Base-by-base conservation (phyloP, 2,329 filamentous ascomycete genomes). In the Rhexocercosporidium sp. region DNA sequence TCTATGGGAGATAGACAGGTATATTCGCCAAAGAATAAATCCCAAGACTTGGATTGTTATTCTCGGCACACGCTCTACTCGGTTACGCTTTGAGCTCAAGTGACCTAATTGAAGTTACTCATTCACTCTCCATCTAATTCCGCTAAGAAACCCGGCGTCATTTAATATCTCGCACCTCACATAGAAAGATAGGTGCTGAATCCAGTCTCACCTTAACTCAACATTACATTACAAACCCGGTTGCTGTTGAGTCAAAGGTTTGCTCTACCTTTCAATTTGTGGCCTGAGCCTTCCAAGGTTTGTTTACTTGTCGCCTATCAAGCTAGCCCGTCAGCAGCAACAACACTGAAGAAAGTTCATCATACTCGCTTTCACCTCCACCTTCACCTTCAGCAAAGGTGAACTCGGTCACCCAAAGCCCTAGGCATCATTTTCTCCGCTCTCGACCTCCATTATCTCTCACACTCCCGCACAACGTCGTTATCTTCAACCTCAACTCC, bases 251-350 rank as follows among this genome's bases (percentile, higher is more conserved):
- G 5, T 53, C 49, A 9, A 53, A n/a, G 14, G 1, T 12, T 53
- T 27, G 18, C 8, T 53, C 18, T 1, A 29, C 25, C 18, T 9
- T 31, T 16, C n/a, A 7, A 16, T 8, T n/a, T 6, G 1, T n/a
- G 4, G 27, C 49, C 2, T 53, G 16, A 12, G 3, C 16, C 49
- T 31, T 51, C 25, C 34, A 3, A 25, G 54, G 54, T 39, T 39
- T 57, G 54, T 57, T 57, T 57, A 57, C 54, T 53, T 53, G 49
- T 53, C 49, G 27, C 49, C 25, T 31, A 53, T 3, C 49, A 31
- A 31, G 49, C 49, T 31, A 27, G 25, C 49, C 2, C n/a, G 14
- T 49, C 41, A 59, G 41, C 41, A 46, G 56, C 61, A 39, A 20
- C 46, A 44, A n/a, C n/a, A n/a, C n/a, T n/a, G n/a, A n/a, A 44